A percentile compares a stretch with the other conserved stretches of the same genome.
Conservation (phyloP, 768 basidiomycete species). For the Mrakia blollopis region DNA sequence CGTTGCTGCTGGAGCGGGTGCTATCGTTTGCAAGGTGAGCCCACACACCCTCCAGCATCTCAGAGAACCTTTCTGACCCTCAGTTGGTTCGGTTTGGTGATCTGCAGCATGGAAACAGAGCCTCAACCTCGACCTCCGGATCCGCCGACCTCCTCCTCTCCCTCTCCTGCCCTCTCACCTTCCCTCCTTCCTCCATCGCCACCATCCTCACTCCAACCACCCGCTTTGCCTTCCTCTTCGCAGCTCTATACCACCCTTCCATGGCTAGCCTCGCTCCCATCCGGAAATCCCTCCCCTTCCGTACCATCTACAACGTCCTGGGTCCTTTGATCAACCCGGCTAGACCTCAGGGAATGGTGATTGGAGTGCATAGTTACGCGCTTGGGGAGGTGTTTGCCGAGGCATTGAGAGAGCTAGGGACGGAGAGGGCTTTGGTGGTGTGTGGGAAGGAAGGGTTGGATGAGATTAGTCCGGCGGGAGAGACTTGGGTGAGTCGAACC, state of each 20-base stretch:
- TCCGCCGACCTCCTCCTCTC: constrained; percentile 87
- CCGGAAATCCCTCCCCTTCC: constrained; percentile 81
- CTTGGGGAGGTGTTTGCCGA: constrained; percentile 77
- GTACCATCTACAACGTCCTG: constrained; percentile 92
- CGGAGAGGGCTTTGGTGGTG: constrained; percentile 81
- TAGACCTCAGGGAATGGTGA: constrained; percentile 75
- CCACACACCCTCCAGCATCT: neutral
- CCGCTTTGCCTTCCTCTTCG: constrained; percentile 82
- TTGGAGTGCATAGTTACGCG: constrained; percentile 78
- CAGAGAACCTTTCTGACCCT: too few species aligned
- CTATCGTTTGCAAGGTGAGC: constrained; percentile 81
- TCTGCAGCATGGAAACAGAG: constrained; percentile 83
- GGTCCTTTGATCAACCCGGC: constrained; percentile 94
- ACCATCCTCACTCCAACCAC: constrained; percentile 51
- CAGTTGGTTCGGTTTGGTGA: too few species aligned
- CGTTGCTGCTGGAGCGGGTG: constrained; percentile 90
- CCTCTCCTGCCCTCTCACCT: constrained; percentile 63
- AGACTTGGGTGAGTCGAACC: constrained; percentile 61
- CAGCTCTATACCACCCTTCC: constrained; percentile 85
- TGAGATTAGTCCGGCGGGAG: constrained; percentile 91
- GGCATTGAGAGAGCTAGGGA: constrained; percentile 65
- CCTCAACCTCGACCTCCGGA: constrained; percentile 89
- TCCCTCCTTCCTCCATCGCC: constrained; percentile 52
- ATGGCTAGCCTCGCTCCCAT: constrained; percentile 75
- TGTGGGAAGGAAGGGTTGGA: constrained; percentile 88